phyloP scores from a whole-genome alignment of 2,329 filamentous ascomycete species.

The Pestalotiopsis sp. region DNA sequence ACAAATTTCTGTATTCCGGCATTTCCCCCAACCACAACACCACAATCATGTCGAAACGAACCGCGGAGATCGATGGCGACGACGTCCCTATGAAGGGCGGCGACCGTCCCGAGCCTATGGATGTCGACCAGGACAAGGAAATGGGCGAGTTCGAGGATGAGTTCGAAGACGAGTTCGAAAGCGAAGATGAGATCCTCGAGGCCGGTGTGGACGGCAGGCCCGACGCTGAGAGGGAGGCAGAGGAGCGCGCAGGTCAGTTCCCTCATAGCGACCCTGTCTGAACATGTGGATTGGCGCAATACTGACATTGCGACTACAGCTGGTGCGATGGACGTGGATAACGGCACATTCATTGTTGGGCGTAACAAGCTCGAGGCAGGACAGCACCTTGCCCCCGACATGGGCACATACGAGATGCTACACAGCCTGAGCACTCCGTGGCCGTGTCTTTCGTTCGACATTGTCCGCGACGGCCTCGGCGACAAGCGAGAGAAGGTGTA shows the following conservation, averaged over 20 bases:
- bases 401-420: conserved; percentile 96
- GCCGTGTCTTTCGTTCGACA: conserved; percentile 96
- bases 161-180: conserved; percentile 91
- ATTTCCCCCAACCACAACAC: conserved; percentile 15
- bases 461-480: conserved; percentile 83
- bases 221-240: conserved; percentile 88
- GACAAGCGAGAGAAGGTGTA: conserved; percentile 85
- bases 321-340: conserved; percentile 88
- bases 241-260: conserved; percentile 71
- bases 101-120: conserved; percentile 44
- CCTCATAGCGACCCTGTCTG: background rate
- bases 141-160: conserved; percentile 93
- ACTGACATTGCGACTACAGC: conserved; percentile 18
- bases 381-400: conserved; percentile 88
- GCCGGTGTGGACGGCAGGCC: conserved; percentile 92
- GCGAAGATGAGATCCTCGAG: conserved; percentile 86
- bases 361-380: conserved; percentile 88
- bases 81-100: conserved; percentile 38
- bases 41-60: conserved; percentile 62
- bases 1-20: background rate
- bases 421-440: conserved; percentile 92
- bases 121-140: conserved; percentile 65
- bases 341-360: conserved; percentile 90
- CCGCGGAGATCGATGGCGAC: conserved; percentile 52
- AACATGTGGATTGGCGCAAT: no score